Conservation (phyloP, 108 stramenopile species). For the Halocafeteria seosinensis region DNA sequence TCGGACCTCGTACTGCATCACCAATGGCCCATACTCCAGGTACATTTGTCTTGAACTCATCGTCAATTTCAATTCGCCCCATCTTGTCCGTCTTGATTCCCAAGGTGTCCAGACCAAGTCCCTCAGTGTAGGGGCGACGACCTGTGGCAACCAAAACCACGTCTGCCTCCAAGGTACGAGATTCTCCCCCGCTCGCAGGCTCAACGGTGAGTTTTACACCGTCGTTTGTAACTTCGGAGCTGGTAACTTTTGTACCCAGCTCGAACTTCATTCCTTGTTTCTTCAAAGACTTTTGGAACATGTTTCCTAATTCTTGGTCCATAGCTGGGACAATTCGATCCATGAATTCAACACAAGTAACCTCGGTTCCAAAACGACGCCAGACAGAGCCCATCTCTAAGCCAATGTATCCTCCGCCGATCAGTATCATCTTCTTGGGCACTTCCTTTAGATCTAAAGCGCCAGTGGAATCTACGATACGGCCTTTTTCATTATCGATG, state of each 20-base stretch:
- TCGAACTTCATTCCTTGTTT: slow-evolving; percentile 97
- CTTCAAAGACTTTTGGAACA: slow-evolving; percentile 79
- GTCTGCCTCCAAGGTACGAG: slow-evolving; percentile 54
- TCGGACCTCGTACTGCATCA: slow-evolving; percentile 94
- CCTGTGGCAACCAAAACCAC: slow-evolving; percentile 93
- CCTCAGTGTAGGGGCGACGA: slow-evolving; percentile 91
- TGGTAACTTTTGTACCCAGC: slow-evolving; percentile 77
- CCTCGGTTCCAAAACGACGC: slow-evolving; percentile 78
- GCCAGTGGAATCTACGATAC: slow-evolving; percentile 95
- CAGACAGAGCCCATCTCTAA: slow-evolving; percentile 99
- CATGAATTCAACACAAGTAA: slow-evolving; percentile 94
- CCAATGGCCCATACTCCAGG: slow-evolving; percentile 87
- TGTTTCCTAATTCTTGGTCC: slow-evolving; percentile 81
- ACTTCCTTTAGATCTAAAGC: slow-evolving; percentile 71
- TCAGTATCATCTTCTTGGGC: slow-evolving; percentile 74
- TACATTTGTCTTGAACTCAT: slow-evolving; percentile 78
- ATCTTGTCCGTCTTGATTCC: slow-evolving; percentile 82
- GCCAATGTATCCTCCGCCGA: slow-evolving; percentile 96
- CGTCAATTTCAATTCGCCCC: slow-evolving; percentile 86
- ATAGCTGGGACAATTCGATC: slow-evolving; percentile 79
- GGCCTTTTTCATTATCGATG: slow-evolving; percentile 81
- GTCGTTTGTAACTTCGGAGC: slow-evolving; percentile 56
- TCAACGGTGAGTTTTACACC: slow-evolving; percentile 76
- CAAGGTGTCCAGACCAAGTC: slow-evolving; percentile 76
- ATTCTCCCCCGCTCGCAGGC: slow-evolving; percentile 61